These are phyloP conservation scores for Macrolepiota albuminosa DNA, from an alignment of 768 basidiomycete genomes.

Conservation along the genomic window DNA sequence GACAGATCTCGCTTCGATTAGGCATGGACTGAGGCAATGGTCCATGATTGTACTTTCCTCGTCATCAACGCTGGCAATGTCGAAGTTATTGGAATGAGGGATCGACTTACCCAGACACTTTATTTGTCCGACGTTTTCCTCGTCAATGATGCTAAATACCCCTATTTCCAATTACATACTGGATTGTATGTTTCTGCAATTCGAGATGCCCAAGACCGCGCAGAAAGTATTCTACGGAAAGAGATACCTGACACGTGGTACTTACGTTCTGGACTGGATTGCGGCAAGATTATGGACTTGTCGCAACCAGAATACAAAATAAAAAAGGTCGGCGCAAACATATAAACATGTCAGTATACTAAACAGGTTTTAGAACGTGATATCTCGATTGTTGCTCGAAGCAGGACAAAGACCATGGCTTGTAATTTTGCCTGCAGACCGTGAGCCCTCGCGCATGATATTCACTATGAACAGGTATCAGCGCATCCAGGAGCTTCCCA, in stretches of 20 bases:
- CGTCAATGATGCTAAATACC: background rate
- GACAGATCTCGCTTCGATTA: too few species aligned
- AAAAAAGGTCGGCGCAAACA: background rate
- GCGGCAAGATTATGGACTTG: background rate
- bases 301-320: background rate
- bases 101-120: background rate
- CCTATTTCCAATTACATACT: slow-evolving; percentile 1
- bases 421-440: background rate
- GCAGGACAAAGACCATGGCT: background rate
- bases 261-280: background rate
- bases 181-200: background rate
- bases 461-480: background rate
- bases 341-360: background rate
- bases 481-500: background rate
- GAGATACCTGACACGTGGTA: background rate
- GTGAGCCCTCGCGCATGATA: background rate
- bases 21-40: slow-evolving; percentile 2
- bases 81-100: too few species aligned
- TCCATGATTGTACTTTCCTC: background rate
- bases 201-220: background rate
- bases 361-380: too few species aligned
- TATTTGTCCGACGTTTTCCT: background rate
- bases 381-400: background rate
- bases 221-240: background rate
- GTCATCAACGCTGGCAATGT: too few species aligned